These are phyloP conservation scores for Arachnomyces sp. DNA, from an alignment of 2,329 filamentous ascomycete species.

Conservation along the genomic window DNA sequence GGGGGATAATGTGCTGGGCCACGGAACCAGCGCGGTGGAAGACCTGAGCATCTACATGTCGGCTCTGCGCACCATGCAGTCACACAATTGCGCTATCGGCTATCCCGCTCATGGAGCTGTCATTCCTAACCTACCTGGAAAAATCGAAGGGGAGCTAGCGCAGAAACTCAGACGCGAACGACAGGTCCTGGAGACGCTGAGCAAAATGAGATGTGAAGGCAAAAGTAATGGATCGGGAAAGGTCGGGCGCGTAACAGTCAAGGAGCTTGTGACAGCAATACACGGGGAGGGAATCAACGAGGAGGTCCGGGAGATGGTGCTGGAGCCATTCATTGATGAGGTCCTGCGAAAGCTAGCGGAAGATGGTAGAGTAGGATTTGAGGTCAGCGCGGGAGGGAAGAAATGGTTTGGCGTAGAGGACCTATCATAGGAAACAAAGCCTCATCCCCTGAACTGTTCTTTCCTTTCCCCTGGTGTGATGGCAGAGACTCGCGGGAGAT, in stretches of 20 bases:
- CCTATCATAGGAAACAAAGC: constrained; percentile 1
- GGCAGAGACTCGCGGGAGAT: too few species aligned
- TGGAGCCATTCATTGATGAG: constrained; percentile 40
- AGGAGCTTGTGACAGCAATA: constrained; percentile 36
- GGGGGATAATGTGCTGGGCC: constrained; percentile 70
- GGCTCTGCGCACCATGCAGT: constrained; percentile 26
- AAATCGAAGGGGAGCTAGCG: constrained; percentile 31
- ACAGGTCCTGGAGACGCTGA: constrained; percentile 31
- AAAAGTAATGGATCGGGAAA: constrained; percentile 16
- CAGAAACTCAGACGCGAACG: constrained; percentile 34
- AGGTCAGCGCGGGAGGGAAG: constrained; percentile 27
- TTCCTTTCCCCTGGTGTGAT: too few species aligned
- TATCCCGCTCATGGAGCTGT: constrained; percentile 41
- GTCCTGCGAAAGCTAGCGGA: constrained; percentile 37
- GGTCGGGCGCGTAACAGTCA: constrained; percentile 29
- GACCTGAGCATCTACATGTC: constrained; percentile 32
- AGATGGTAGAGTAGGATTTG: constrained; percentile 36
- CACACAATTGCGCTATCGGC: constrained; percentile 29
- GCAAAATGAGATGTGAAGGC: constrained; percentile 1
- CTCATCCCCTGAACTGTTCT: too few species aligned
- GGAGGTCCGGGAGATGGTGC: constrained; percentile 25
- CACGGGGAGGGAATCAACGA: constrained; percentile 32
- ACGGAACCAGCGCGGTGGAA: constrained; percentile 34
- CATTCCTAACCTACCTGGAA: constrained; percentile 30
- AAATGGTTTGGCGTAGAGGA: constrained; percentile 29